Evolutionary conservation across 164 flowering plant species (phyloP).

Genomic region (Stephania cephalantha): DNA sequence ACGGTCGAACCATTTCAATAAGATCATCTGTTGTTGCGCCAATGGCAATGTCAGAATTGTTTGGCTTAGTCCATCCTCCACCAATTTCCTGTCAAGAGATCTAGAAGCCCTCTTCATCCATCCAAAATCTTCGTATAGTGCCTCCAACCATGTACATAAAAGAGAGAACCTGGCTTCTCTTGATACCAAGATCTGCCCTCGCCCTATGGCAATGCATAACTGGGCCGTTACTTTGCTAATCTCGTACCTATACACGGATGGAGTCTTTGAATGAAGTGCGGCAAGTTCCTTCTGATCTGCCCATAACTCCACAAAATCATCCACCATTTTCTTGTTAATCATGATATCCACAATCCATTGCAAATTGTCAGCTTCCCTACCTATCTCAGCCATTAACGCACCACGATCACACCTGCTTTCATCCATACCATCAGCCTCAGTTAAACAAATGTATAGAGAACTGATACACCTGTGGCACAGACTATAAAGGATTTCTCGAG

Average conservation of each 20-base stretch:
- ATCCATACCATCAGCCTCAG: conserved; percentile 51
- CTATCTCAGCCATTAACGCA: conserved; percentile 60
- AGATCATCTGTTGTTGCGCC: conserved; percentile 60
- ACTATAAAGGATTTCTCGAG: conserved; percentile 57
- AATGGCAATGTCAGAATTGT: conserved; percentile 82
- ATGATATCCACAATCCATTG: conserved; percentile 81
- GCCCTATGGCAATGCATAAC: conserved; percentile 71
- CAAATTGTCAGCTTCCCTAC: conserved; percentile 81
- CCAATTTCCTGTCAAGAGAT: conserved; percentile 61
- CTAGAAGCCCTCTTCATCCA: conserved; percentile 76
- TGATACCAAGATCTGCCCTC: conserved; percentile 64
- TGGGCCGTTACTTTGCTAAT: conserved; percentile 85
- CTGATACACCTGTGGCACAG: conserved; percentile 69
- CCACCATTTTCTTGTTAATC: conserved; percentile 54
- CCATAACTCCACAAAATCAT: conserved; percentile 88
- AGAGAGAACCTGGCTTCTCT: conserved; percentile 52
- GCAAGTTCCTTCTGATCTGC: conserved; percentile 89
- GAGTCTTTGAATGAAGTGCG: conserved; percentile 69
- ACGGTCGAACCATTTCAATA: conserved; percentile 73
- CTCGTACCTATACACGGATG: conserved; percentile 69
- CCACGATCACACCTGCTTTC: conserved; percentile 51
- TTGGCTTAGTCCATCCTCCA: conserved; percentile 81
- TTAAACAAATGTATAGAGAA: conserved; percentile 57
- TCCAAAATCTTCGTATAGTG: conserved; percentile 77
- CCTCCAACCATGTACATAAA: conserved; percentile 80